Base-by-base conservation (phyloP, 2,329 filamentous ascomycete species). In the Elsinoe necatrix region DNA sequence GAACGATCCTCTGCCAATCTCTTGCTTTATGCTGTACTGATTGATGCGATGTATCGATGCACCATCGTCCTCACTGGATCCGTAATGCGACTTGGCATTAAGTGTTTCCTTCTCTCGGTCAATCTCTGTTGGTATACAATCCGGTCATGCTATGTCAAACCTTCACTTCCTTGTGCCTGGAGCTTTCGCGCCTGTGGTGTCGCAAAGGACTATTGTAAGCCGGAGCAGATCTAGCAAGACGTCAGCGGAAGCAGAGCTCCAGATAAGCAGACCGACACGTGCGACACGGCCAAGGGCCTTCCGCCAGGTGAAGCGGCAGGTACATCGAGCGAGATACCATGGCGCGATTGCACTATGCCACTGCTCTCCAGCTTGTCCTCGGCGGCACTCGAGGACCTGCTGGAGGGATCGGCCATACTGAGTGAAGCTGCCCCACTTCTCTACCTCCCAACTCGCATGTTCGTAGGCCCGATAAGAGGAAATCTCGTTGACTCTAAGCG, bases 1-100 rank as follows among this genome's bases (percentile, higher is more conserved):
- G 69, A 95, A 98, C 0, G 92, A 97, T 16, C 93, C 93, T 62
- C 90, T 80, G n/a, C 93, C 93, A 65, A 98, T 96, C 76, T 97
- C 92, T 69, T 95, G 87, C 70, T 87, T 85, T 67, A 98, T 93
- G 58, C 86, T 79, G 70, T 97, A 98, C 73, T 97, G 92, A 70
- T 97, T 97, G 74, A 97, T 92, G 58, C 84, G 82, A 67, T 95
- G 89, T 67, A 95, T 84, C 2, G 86, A 84, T 23, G 90, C 90
- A 66, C 95, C 89, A 63, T 85, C 78, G 64, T 92, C 86, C 25
- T 42, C 39, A 69, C 90, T 91, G 65, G 85, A 93, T 60, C 82
- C 85, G 71, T 95, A 95, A 68, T 93, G 84, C 27, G 89, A 91
- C 58, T 83, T 84, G 56, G 92, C 92, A 76, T 96, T 86, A 65